Evolutionary conservation across 805 yeast species (phyloP), one percentile per base, ranked within the genome.

Genomic region (Tetrapisispora taiwanensis): DNA sequence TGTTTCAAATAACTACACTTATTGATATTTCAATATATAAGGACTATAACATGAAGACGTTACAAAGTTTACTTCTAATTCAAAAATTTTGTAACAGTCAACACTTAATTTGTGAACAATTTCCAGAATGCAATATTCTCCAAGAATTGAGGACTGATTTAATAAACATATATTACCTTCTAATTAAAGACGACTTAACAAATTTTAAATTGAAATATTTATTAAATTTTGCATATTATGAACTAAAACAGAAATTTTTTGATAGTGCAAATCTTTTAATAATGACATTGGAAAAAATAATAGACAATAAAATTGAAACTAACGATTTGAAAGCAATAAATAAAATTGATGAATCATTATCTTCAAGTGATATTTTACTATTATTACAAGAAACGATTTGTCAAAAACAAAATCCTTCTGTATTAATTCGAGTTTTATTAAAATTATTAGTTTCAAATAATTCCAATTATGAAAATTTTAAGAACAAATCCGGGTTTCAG

Each of bases 301-400:
- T 68, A 9, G 51, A 68, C 24, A 68, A 68, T 31, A 63, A 68
- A 8, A 39, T 75, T 7, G 59, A 67, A 48, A 47, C 71, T 46
- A 58, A 73, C 58, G 46, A 73, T 32, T 51, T 71, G 48, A 75
- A 73, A 32, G 55, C 72, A 24, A 58, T 74, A 61, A 56, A 72
- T 61, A 52, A 71, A 62, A 52, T 73, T 70, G 22, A 39, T 24
- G 71, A 78, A 38, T 67, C 81, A 0, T 68, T 84, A 2, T 74
- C 85, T 1, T 69, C 80, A 6, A 82, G 81, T 54, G 80, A 89
- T 83, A 65, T 84, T 9, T 62, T 84, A 10, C 56, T 83, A 13
- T 55, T 83, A 12, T 62, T 74, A 37, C 58, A 56, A 48, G 62
- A 58, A 33, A 30, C 46, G 5, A 49, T 48, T 17, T 65, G 58